A percentile compares a stretch with the other conserved stretches of the same genome.
Evolutionary conservation across 2,329 filamentous ascomycete genomes (phyloP).

Genomic region (Colletotrichum coccodes): DNA sequence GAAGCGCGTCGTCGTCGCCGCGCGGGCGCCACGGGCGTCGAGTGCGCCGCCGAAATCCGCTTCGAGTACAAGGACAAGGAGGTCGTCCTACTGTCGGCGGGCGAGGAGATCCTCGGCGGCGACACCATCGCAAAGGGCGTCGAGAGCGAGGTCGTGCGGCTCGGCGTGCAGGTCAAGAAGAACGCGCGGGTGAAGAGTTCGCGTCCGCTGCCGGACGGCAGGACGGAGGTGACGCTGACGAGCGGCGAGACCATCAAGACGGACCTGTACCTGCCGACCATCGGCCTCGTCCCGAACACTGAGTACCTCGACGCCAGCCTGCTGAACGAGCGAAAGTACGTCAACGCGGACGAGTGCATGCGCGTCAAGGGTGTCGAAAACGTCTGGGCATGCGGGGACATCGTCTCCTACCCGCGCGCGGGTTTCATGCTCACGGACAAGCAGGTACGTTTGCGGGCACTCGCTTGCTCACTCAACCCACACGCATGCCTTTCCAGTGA

Average conservation of each 20-base stretch:
- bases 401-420: slow-evolving; percentile 61
- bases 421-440: slow-evolving; percentile 71
- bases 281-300: slow-evolving; percentile 65
- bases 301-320: slow-evolving; percentile 58
- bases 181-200: slow-evolving; percentile 51
- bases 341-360: slow-evolving; percentile 61
- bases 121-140: slow-evolving; percentile 55
- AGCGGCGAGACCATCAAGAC: slow-evolving; percentile 59
- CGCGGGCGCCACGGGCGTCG: slow-evolving; percentile 65
- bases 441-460: slow-evolving; percentile 49
- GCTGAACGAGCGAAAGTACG: slow-evolving; percentile 55
- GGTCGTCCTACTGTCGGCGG: slow-evolving; percentile 58
- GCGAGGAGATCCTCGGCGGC: slow-evolving; percentile 53
- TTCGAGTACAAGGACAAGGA: slow-evolving; percentile 61
- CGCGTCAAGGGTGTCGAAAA: slow-evolving; percentile 54
- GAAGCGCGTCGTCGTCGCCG: slow-evolving; percentile 64
- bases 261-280: slow-evolving; percentile 67
- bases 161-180: slow-evolving; percentile 60
- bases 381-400: slow-evolving; percentile 65
- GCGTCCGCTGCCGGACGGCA: slow-evolving; percentile 49
- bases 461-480: background rate
- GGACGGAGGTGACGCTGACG: slow-evolving; percentile 59
- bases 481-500: too few species aligned
- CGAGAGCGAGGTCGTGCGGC: slow-evolving; percentile 59
- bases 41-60: slow-evolving; percentile 64